Evolutionary conservation across 305 asterid species (phyloP), one percentile per base, ranked within the genome.

Genomic region (Fraxinus dipetala): DNA sequence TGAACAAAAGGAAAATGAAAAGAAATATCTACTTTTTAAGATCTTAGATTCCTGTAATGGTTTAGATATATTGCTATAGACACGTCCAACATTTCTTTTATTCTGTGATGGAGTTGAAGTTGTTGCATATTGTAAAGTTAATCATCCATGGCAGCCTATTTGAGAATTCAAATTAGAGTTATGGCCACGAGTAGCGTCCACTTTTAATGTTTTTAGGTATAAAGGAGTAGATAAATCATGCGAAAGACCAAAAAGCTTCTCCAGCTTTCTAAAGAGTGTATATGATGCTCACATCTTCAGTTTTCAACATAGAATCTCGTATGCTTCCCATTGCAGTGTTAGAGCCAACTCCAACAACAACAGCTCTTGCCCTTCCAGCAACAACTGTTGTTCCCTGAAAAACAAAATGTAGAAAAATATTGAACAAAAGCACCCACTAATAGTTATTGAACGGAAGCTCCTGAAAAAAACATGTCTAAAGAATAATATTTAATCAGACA

Each of bases 251-350:
- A 85, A 84, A 51, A 78, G 69, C 70, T 69, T 82, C 81, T 75
- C 45, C 78, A 74, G 40, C 34, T 79, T 75, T 75, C 31, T 79
- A 82, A 72, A 31, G 78, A 72, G 72, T 36, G 38, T 56, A 78
- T 8, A 84, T 69, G 76, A 75, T 77, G 81, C 95, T 88, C 87
- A 96, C 99, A 84, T 94, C 98, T 89, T 96, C 99, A 28, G 99
- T 91, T 82, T 86, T 94, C 88, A 94, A 84, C 98, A 96, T 96
- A 82, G 98, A 93, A 85, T 96, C 99, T 4, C 98, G 98, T 86
- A 96, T 96, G 91, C 91, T 94, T 79, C 99, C 99, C 99, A 96
- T 96, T 80, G 99, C 99, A 84, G 99, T 96, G 88, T 94, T 96
- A 81, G 99, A 90, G 88, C 99, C 99, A 88, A 94, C 98, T 79